Conservation (phyloP, 176 grass and related monocot species). For the Olyra latifolia region DNA sequence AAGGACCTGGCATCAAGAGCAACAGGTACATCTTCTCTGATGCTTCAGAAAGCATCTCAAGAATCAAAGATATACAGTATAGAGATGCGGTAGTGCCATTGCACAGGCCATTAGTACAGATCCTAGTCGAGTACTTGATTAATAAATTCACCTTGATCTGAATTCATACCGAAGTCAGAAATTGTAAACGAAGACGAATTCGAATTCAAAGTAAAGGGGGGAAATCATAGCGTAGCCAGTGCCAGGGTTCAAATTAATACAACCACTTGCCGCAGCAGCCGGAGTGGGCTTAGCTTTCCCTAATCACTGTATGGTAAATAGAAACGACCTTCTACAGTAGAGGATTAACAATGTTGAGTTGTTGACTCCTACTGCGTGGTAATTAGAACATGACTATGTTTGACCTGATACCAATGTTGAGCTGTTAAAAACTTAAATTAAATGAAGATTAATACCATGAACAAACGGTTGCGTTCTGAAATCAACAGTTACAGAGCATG, state of each 20-base stretch:
- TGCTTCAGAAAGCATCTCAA: neutral
- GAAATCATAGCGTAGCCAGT: slow-evolving; percentile 13
- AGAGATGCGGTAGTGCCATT: slow-evolving; percentile 25
- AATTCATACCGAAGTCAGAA: slow-evolving; percentile 1
- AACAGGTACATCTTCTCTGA: slow-evolving; percentile 27
- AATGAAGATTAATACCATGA: neutral
- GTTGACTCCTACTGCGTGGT: neutral
- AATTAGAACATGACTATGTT: neutral
- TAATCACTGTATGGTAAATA: neutral
- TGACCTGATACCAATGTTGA: neutral
- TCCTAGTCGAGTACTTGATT: slow-evolving; percentile 1
- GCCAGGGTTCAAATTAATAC: slow-evolving; percentile 35
- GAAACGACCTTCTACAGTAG: neutral
- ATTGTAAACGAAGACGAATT: slow-evolving; percentile 2
- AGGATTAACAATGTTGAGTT: neutral
- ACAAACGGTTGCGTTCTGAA: neutral
- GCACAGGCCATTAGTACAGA: neutral
- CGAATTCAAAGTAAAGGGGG: slow-evolving; percentile 24
- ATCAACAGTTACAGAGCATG: neutral
- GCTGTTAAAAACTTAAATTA: neutral
- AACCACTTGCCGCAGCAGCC: slow-evolving; percentile 26
- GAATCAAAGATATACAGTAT: neutral
- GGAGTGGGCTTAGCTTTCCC: slow-evolving; percentile 14
- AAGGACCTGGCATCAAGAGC: slow-evolving; percentile 33
- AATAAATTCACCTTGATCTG: neutral